Percentiles rank a stretch among this genome's conserved stretches.
Conservation (phyloP, 768 basidiomycete species). For the Tubosaeta sp. region DNA sequence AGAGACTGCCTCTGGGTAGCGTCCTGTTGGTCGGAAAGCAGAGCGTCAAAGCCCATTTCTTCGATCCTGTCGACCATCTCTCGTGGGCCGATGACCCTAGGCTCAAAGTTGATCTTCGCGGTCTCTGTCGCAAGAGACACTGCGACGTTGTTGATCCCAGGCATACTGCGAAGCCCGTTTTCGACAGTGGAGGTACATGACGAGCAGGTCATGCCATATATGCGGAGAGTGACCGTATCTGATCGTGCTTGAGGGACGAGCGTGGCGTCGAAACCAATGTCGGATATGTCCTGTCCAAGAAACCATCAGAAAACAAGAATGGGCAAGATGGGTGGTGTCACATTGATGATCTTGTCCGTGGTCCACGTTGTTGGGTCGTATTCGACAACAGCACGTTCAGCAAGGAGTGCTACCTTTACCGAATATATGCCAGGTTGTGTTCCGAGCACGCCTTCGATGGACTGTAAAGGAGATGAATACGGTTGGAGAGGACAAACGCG, state of each 20-base stretch:
- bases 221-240: slow-evolving; percentile 68
- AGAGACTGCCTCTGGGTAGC: slow-evolving; percentile 83
- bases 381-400: slow-evolving; percentile 88
- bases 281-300: slow-evolving; percentile 72
- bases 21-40: slow-evolving; percentile 75
- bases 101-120: slow-evolving; percentile 74
- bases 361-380: slow-evolving; percentile 84
- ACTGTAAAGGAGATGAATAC: slow-evolving; percentile 35
- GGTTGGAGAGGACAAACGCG: background rate
- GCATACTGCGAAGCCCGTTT: slow-evolving; percentile 57
- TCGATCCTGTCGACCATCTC: slow-evolving; percentile 85
- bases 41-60: slow-evolving; percentile 88
- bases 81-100: slow-evolving; percentile 66
- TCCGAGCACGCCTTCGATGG: slow-evolving; percentile 81
- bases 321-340: slow-evolving; percentile 24
- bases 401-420: slow-evolving; percentile 93
- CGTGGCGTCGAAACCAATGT: slow-evolving; percentile 89
- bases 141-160: slow-evolving; percentile 69
- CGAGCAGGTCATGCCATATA: slow-evolving; percentile 91
- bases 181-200: slow-evolving; percentile 79
- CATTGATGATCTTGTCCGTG: slow-evolving; percentile 70
- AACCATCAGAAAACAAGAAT: slow-evolving; percentile 3
- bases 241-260: slow-evolving; percentile 60
- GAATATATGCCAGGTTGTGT: slow-evolving; percentile 85
- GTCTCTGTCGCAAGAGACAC: slow-evolving; percentile 76